Evolutionary conservation across 441 rosid species (phyloP), one percentile per base, ranked within the genome.

Genomic region (Theobroma grandiflorum): DNA sequence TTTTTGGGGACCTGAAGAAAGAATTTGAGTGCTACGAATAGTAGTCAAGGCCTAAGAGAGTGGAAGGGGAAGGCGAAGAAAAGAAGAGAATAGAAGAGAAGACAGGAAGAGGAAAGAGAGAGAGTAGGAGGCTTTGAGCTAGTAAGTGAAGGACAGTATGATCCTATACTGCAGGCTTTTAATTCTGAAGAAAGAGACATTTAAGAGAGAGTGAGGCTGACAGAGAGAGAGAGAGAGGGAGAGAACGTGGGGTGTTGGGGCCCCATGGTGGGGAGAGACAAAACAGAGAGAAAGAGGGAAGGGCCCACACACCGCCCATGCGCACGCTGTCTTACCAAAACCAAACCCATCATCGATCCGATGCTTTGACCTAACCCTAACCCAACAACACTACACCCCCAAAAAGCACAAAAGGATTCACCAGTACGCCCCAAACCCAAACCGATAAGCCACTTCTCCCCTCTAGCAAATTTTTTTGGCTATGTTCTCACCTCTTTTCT

Each of bases 291-390:
- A 72, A 33, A 72, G 57, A 49, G 26, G 18, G 35, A 77, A 57
- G 77, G 88, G 90, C 85, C 96, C 91, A 87, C 89, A 76, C 90
- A 94, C 92, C 93, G 89, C 91, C 93, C 96, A 94, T 89, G 92
- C 89, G 94, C 91, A 90, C 89, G 88, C 86, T 85, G 90, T 87
- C 86, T 87, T 82, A 88, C 93, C 90, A 85, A 88, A 88, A 85
- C 86, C 81, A 78, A 85, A 81, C 83, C 90, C 83, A 73, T 64
- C 84, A 76, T 85, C 87, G 64, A 81, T 76, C 89, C 85, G 47
- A 77, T 73, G 35, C 83, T 84, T 58, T 84, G 74, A 83, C 91
- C 91, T 82, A 85, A 85, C 88, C 88, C 93, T 82, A 87, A 88
- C 83, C 91, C 88, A 84, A 61, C 76, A 68, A 14, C 76, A 31